Base-by-base conservation (phyloP, 441 rosid species). In the Populus hybrid region DNA sequence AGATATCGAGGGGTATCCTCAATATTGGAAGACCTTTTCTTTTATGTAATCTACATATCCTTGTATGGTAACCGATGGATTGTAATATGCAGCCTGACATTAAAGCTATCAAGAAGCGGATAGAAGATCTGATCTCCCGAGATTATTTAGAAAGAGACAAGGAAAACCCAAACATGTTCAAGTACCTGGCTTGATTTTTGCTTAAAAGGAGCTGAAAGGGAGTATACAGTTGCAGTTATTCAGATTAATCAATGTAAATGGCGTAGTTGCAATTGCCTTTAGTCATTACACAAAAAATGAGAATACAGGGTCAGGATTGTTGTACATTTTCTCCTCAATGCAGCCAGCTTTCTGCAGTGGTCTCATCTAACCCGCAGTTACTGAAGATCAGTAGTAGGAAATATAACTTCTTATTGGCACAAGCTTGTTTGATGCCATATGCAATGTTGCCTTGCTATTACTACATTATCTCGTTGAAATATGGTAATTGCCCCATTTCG, bases 201-300 rank as follows among this genome's bases (percentile, higher is more conserved):
- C n/a, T n/a, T n/a, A n/a, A n/a, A n/a, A n/a, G n/a, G n/a, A n/a
- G n/a, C n/a, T n/a, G n/a, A n/a, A n/a, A n/a, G n/a, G n/a, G n/a
- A n/a, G n/a, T n/a, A n/a, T n/a, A n/a, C n/a, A 5, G 69, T 69
- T 64, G 24, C 23, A 23, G 18, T 69, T 3, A 20, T n/a, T 36
- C 11, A 53, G 3, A 23, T 26, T 38, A 11, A 56, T 76, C 23
- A 45, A 50, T 84, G 84, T 84, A 82, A 75, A 82, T 84, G 70
- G 63, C 24, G 69, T 82, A 76, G 82, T 67, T 36, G 69, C 72
- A 42, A 73, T 26, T 68, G 29, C 68, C 10, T 40, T 66, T 64
- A 36, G 65, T 70, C 31, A 64, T 36, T 29, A 53, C 7, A 26
- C 26, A 26, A 16, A 66, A 14, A 29, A 16, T 6, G 36, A 66